Base-by-base conservation (phyloP, 768 basidiomycete species). In the Rickenella mellea region DNA sequence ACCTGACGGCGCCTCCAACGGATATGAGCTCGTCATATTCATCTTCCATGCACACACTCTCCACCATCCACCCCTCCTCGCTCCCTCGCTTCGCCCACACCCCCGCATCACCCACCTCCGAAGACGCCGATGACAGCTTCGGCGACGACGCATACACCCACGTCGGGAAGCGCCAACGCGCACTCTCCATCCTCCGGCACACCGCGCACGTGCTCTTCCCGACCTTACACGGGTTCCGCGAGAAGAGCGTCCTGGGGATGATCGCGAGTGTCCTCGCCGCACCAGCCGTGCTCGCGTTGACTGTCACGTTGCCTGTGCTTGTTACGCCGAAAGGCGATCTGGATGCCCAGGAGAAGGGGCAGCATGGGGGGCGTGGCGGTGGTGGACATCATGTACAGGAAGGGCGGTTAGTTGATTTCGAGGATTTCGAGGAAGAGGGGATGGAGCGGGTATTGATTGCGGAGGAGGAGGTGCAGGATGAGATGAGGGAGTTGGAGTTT, bases 201-300 rank as follows among this genome's bases (percentile, higher is more conserved):
- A 64, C 72, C 0, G 69, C 65, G 41, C 73, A 84, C 48, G 76
- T 78, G 5, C 66, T 98, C 5, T 94, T 94, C 61, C 93, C 94
- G 0, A 86, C 91, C 0, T 63, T 98, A 1, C 79, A 82, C 42
- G 68, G 75, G 39, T 86, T 96, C 58, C 45, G 63, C 21, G 66
- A 70, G 19, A 91, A 94, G 60, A 79, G 80, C 14, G 50, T 80
- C 39, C 50, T 83, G 9, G 83, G 82, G 1, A 78, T 78, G 61
- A 63, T 87, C 24, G 83, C 85, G 0, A 76, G 81, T 0, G 50
- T 94, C 20, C 72, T 96, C 43, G 89, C 91, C 3, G 78, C 83
- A 0, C 94, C 94, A 2, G 89, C 91, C 2, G 79, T 99, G 2
- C 65, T 96, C 59, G 67, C 71, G 3, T 64, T 99, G 38, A 97